Conservation (phyloP, 2,329 filamentous ascomycete genomes). For the Botrytis deweyae region DNA sequence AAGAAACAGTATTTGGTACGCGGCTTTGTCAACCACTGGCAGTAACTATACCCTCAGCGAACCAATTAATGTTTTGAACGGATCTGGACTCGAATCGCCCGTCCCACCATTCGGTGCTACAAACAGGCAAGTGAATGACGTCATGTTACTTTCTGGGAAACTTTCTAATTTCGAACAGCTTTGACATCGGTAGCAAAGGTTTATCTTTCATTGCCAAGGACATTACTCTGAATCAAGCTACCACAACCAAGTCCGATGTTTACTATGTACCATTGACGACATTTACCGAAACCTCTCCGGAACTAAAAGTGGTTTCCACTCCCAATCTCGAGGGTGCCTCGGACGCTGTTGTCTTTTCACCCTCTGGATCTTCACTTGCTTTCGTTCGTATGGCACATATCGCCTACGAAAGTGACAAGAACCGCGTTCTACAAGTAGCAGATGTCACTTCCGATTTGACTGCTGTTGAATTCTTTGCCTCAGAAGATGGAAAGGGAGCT, state of each 20-base stretch:
- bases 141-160: not conserved
- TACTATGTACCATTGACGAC: constrained; percentile 32
- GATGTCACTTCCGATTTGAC: constrained; percentile 55
- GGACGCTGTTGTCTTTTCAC: constrained; percentile 61
- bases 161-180: constrained; percentile 22
- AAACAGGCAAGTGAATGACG: constrained; percentile 25
- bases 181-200: constrained; percentile 28
- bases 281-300: constrained; percentile 26
- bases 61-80: constrained; percentile 33
- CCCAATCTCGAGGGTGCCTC: constrained; percentile 33
- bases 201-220: constrained; percentile 32
- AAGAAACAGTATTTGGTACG: constrained; percentile 34
- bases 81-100: constrained; percentile 33
- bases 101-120: constrained; percentile 29
- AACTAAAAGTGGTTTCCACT: constrained; percentile 26
- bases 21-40: constrained; percentile 25
- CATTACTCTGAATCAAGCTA: constrained; percentile 27
- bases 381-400: constrained; percentile 74
- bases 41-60: constrained; percentile 31
- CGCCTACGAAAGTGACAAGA: constrained; percentile 78
- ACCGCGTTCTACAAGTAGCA: constrained; percentile 61
- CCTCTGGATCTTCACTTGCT: constrained; percentile 64
- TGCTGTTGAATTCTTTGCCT: constrained; percentile 59
- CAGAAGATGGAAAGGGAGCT: constrained; percentile 56
- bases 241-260: constrained; percentile 31